Evolutionary conservation across 352 stramenopile species (phyloP).

Genomic region (Phytophthora syringae): DNA sequence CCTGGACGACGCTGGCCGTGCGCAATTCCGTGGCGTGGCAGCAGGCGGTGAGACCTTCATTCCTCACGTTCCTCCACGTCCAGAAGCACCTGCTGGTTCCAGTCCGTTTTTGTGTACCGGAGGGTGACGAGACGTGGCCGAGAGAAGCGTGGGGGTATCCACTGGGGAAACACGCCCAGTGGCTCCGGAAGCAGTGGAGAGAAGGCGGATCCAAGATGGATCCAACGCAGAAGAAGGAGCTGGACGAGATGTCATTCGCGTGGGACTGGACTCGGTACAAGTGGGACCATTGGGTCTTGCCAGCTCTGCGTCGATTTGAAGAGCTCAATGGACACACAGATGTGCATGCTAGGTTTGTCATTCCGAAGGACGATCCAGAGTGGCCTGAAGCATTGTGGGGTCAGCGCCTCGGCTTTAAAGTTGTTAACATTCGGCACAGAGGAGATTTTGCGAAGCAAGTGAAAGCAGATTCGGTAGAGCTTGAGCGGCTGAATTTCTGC

Average conservation of each 20-base stretch:
- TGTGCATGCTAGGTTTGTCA: constrained; percentile 38
- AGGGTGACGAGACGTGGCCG: not conserved
- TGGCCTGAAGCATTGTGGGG: no score
- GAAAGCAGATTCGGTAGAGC: no score
- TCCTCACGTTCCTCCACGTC: not conserved
- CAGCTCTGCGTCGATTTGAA: constrained; percentile 33
- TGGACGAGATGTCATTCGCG: constrained; percentile 33
- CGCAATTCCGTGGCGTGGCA: constrained; percentile 2
- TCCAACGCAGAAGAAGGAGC: constrained; percentile 16
- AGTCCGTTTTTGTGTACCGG: not conserved
- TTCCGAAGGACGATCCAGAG: no score
- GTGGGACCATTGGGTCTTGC: constrained; percentile 36
- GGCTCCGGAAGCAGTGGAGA: no score
- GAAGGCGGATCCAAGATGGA: constrained; percentile 1
- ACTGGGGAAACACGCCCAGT: no score
- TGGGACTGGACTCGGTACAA: constrained; percentile 32
- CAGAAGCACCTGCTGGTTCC: constrained; percentile 5
- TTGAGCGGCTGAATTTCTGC: no score
- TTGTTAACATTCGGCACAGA: no score
- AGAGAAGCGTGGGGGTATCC: constrained; percentile 8
- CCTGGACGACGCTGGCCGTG: constrained; percentile 11
- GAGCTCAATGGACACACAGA: constrained; percentile 37
- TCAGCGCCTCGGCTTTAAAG: no score
- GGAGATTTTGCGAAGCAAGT: no score
- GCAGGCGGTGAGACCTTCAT: not conserved